Conservation (phyloP, 352 stramenopile genomes). For the Phytopythium litorale region DNA sequence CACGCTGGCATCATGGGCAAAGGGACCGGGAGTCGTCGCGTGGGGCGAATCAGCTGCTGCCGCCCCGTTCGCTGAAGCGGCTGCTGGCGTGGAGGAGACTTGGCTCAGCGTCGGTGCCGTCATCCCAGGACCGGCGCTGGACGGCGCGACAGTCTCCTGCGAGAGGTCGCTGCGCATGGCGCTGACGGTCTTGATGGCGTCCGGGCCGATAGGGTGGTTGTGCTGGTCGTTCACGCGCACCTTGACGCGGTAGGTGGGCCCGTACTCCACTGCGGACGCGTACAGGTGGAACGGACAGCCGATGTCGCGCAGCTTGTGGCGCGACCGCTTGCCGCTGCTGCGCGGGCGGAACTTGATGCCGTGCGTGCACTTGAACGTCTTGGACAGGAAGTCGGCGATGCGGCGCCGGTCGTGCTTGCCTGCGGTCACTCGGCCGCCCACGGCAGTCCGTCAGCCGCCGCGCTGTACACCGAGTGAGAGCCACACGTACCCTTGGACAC, state of each 20-base stretch:
- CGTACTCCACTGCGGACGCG: constrained; percentile 62
- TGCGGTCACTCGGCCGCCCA: constrained; percentile 2
- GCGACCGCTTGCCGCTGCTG: constrained; percentile 59
- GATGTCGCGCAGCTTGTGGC: constrained; percentile 69
- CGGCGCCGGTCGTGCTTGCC: constrained; percentile 64
- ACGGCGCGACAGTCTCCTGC: neutral
- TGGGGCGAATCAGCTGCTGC: neutral
- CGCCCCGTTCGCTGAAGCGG: neutral
- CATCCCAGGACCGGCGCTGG: neutral
- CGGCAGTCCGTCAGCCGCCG: neutral
- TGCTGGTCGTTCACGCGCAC: constrained; percentile 70
- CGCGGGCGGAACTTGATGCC: constrained; percentile 80
- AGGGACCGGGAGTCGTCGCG: neutral
- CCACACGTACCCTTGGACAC: constrained; percentile 53
- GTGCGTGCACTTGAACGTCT: constrained; percentile 84
- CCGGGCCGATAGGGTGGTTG: constrained; percentile 71
- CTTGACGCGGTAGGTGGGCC: constrained; percentile 61
- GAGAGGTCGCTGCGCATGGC: constrained; percentile 50
- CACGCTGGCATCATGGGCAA: neutral
- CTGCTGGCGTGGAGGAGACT: neutral
- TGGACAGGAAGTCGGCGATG: constrained; percentile 74
- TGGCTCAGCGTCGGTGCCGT: neutral
- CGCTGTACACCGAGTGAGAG: no score
- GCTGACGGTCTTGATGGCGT: constrained; percentile 54
- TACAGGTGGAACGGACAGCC: constrained; percentile 81